phyloP scores from a whole-genome alignment of 179 eudicot species.

The Gypsophila paniculata region DNA sequence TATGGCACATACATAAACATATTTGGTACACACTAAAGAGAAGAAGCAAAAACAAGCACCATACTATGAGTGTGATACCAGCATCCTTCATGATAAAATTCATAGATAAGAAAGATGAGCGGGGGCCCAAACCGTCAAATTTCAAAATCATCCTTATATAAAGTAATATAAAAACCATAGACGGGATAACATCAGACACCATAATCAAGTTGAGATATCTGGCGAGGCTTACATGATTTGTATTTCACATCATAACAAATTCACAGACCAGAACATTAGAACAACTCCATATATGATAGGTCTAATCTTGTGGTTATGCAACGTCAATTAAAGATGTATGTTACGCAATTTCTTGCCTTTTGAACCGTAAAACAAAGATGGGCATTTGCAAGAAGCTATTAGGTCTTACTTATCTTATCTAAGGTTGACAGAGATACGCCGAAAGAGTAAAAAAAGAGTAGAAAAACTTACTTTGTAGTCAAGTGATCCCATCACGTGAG shows the following conservation, averaged over 20 bases:
- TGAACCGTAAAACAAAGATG: neutral
- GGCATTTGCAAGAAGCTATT: neutral
- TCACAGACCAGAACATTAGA: too few species aligned
- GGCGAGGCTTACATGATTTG: neutral
- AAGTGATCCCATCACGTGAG: constrained; percentile 72
- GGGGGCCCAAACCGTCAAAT: neutral
- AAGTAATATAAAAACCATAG: neutral
- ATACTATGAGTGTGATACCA: neutral
- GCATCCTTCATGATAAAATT: neutral
- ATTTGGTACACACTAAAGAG: neutral
- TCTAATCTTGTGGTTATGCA: too few species aligned
- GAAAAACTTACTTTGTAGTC: constrained; percentile 69
- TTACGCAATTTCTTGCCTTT: neutral
- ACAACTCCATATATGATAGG: too few species aligned
- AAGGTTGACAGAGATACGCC: neutral
- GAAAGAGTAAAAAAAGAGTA: constrained; percentile 14
- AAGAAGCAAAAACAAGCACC: neutral
- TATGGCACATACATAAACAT: neutral
- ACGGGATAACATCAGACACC: neutral
- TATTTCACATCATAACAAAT: neutral
- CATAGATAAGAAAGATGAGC: neutral
- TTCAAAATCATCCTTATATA: neutral
- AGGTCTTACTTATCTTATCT: neutral
- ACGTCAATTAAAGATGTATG: constrained; percentile 1
- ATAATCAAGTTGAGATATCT: constrained; percentile 6